Evolutionary conservation across 208 protist genomes (phyloP), one percentile per base, ranked within the genome.

Genomic region (Trypanosoma boissoni): DNA sequence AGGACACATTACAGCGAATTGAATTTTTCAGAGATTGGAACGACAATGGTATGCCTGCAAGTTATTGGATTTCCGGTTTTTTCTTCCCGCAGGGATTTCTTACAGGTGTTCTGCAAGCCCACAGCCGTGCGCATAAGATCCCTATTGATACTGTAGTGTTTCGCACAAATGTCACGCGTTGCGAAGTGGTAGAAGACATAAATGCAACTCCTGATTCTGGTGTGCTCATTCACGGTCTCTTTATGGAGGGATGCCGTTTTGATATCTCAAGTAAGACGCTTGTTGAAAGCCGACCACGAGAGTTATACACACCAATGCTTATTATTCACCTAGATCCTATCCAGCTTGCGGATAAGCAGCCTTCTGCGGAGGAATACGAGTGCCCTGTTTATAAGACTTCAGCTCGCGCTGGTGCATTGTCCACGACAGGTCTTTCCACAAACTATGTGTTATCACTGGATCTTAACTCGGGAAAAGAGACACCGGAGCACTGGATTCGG

Each of bases 81-180:
- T 99, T 98, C 90, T 99, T 99, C 78, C 97, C 98, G 6, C 98
- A 97, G 56, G 93, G 93, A 27, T 96, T 97, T 61, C 77, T 97
- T 20, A 97, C 93, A 1, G 91, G 81, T 41, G 87, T 97, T 8
- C 72, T 97, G 66, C 93, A 97, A 76, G 89, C 85, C 12, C 86
- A 95, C 86, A 95, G 89, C 63, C 86, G 93, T 31, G 55, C 74
- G 29, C 80, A 94, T 55, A 69, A 70, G 48, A 92, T 95, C 41
- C 91, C 93, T 2, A 97, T 97, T 65, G 93, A 97, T 54, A 84
- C 93, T 50, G 77, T 97, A 48, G 83, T 83, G 54, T 95, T 97
- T 75, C 59, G 70, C 45, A 97, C 91, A 1, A 77, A 91, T 59
- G 76, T 92, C 16, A 95, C 83, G n/a, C 71, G 50, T 6, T 92